Conservation (phyloP, 2,329 filamentous ascomycete species). For the Colletotrichum paranaense region DNA sequence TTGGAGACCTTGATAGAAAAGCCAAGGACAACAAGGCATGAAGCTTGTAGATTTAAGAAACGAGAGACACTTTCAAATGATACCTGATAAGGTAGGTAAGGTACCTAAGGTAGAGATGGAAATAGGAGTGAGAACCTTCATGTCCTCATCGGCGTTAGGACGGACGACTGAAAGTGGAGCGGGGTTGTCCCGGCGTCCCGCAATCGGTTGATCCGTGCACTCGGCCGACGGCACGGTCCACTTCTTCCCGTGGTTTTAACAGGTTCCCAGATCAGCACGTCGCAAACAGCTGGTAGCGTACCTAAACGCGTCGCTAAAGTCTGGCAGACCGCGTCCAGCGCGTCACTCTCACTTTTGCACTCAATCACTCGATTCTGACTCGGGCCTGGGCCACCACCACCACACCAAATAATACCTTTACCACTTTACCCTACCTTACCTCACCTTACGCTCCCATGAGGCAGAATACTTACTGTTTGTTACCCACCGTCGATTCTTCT, state of each 20-base stretch:
- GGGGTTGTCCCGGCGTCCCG: background rate
- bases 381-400: slow-evolving; percentile 4
- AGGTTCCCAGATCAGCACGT: background rate
- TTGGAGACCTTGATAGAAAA: background rate
- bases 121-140: background rate
- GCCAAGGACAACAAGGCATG: background rate
- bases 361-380: slow-evolving; percentile 8
- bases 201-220: slow-evolving; percentile 8
- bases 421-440: background rate
- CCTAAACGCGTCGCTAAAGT: slow-evolving; percentile 11
- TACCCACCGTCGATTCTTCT: background rate
- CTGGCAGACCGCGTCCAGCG: slow-evolving; percentile 12
- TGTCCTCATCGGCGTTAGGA: background rate
- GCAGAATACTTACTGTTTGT: background rate
- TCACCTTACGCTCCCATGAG: background rate
- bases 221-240: slow-evolving; percentile 7
- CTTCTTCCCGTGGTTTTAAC: background rate
- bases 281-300: slow-evolving; percentile 5
- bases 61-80: no score
- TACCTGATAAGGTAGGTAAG: no score
- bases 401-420: background rate
- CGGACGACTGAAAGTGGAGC: background rate
- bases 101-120: no score
- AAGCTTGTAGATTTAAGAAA: no score
- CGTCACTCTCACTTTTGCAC: slow-evolving; percentile 11